These are phyloP conservation scores for Colletotrichum liriopes DNA, from an alignment of 2,329 filamentous ascomycete genomes.

Conservation along the genomic window DNA sequence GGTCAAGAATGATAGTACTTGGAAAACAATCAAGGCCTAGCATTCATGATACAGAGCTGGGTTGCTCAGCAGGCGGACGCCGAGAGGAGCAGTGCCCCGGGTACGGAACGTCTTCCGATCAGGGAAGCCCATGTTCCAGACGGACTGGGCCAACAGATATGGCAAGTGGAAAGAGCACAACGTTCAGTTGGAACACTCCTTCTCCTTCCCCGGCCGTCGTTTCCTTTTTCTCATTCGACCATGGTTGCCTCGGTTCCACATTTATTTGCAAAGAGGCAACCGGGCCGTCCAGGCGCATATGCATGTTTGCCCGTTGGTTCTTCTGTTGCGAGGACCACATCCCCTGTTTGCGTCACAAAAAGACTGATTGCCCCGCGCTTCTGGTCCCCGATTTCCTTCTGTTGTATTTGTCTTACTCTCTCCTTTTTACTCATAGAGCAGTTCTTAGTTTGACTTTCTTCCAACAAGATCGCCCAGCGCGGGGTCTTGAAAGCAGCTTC, in stretches of 20 bases:
- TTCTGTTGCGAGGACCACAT: background rate
- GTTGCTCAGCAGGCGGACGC: background rate
- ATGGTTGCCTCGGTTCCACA: background rate
- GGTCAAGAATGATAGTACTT: background rate
- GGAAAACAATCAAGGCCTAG: background rate
- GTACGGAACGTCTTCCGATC: background rate
- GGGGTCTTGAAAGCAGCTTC: too few species aligned
- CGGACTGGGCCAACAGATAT: background rate
- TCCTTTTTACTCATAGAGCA: too few species aligned
- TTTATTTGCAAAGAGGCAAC: background rate
- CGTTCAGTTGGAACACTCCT: background rate
- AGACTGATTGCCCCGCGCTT: background rate
- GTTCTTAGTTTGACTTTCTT: too few species aligned
- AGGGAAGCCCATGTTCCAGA: background rate
- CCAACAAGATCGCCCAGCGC: too few species aligned
- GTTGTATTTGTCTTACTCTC: background rate
- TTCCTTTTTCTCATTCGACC: too few species aligned
- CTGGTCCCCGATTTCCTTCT: too few species aligned
- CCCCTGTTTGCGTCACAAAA: background rate
- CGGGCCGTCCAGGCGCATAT: conserved; percentile 4
- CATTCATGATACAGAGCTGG: background rate
- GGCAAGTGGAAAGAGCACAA: background rate
- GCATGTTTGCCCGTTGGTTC: background rate
- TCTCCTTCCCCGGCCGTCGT: background rate
- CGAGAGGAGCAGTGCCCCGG: background rate